phyloP scores from a whole-genome alignment of 768 basidiomycete species.

The Albatrellus ellisii region DNA sequence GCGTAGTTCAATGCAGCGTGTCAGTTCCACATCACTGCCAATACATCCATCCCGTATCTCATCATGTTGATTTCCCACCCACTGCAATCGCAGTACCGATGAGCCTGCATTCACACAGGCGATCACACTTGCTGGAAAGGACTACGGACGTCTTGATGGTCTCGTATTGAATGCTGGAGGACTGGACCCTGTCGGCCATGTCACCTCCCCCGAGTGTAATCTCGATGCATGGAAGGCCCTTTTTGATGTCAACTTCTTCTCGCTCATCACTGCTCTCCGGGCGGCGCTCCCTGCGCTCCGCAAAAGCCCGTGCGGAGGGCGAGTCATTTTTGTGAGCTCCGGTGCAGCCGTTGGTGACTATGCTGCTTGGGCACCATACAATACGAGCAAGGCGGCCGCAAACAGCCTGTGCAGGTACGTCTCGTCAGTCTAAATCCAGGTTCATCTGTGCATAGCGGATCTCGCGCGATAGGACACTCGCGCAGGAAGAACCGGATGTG shows the following conservation, averaged over 20 bases:
- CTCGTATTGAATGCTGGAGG: constrained; percentile 80
- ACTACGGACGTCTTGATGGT: constrained; percentile 56
- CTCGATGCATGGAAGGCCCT: constrained; percentile 52
- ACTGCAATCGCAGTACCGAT: constrained; percentile 35
- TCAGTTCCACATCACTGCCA: constrained; percentile 35
- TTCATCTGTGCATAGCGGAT: not conserved
- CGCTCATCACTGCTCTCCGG: constrained; percentile 58
- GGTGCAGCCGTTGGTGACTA: constrained; percentile 63
- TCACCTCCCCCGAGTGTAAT: constrained; percentile 34
- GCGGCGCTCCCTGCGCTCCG: constrained; percentile 59
- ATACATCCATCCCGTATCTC: not conserved
- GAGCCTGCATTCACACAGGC: constrained; percentile 40
- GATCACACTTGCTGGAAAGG: constrained; percentile 36
- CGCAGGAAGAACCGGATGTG: constrained; percentile 69
- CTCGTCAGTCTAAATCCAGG: not conserved
- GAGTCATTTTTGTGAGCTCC: constrained; percentile 74
- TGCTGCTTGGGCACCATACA: constrained; percentile 72
- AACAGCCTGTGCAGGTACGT: constrained; percentile 48
- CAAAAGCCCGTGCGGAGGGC: constrained; percentile 40
- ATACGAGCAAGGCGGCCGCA: constrained; percentile 78
- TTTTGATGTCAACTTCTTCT: constrained; percentile 86
- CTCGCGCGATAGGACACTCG: constrained; percentile 48
- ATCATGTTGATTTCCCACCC: constrained; percentile 3
- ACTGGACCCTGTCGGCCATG: constrained; percentile 53
- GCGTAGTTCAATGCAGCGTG: constrained; percentile 62